Base-by-base conservation (phyloP, 257 asterid genomes). In the Solanum lignicaule region DNA sequence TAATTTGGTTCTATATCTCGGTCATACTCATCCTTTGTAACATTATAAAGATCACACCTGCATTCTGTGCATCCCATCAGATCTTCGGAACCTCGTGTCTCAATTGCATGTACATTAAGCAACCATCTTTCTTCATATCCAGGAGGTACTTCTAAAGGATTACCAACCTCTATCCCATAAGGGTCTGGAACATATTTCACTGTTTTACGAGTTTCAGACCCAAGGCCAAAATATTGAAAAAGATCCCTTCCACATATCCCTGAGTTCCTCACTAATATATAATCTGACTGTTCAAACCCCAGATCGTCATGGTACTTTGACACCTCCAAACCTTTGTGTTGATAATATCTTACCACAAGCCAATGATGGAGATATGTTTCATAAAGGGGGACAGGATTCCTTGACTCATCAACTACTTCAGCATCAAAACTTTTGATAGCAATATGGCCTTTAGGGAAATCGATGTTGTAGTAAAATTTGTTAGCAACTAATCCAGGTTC, bases 301-400 rank as follows among this genome's bases (percentile, higher is more conserved):
- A 35, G 43, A 8, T 46, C 68, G 12, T 36, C 83, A 1, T 58
- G 65, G 62, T 74, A 71, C 76, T 86, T 78, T 1, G 87, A 82
- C 41, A 21, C 13, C 68, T 82, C 83, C 32, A 33, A 31, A 13
- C 92, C 94, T 84, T 86, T 92, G 2, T 87, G 91, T 29, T 90
- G 90, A 83, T 92, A 76, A 90, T 93, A 94, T 36, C 96, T 90
- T 7, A 86, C 48, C 3, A 91, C 91, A 32, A 95, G 16, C 98
- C 98, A 95, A 62, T 95, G 98, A 82, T 95, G 98, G 87, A 94
- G 94, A 91, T 94, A 95, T 4, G 98, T 93, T 85, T 94, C 98
- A 7, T 90, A 90, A 36, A 95, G 98, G 3, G 98, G 95, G 86
- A 95, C 41, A 4, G 98, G 25, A 52, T 90, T 94, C 65, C 95